Conservation (phyloP, 495 filamentous ascomycete genomes). For the Choiromyces venosus region DNA sequence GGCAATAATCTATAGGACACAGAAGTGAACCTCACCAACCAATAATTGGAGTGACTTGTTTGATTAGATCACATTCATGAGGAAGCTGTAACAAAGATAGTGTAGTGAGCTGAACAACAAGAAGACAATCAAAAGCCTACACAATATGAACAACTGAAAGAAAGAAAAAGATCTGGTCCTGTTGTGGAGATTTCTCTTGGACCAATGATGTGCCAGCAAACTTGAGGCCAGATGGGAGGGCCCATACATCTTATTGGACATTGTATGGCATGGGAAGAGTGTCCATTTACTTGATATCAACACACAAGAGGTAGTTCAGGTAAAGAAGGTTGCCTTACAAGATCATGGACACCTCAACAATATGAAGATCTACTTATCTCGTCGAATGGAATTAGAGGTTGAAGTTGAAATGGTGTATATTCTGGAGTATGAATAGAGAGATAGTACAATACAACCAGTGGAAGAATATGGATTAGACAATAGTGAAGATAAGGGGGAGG, state of each 20-base stretch:
- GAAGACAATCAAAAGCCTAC: no score
- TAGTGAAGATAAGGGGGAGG: no score
- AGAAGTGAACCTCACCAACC: not conserved
- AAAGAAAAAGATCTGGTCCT: conserved; percentile 13
- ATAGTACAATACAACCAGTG: no score
- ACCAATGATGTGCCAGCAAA: conserved; percentile 1
- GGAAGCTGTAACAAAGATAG: no score
- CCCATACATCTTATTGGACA: conserved; percentile 1
- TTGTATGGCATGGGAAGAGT: not conserved
- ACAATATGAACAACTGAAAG: not conserved
- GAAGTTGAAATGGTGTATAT: no score
- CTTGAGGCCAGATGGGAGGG: conserved; percentile 10
- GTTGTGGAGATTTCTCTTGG: conserved; percentile 4
- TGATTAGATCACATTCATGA: no score
- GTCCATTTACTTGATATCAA: not conserved
- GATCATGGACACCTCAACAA: no score
- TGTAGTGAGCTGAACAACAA: no score
- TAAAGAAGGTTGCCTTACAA: not conserved
- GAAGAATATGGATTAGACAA: no score
- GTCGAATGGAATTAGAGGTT: no score
- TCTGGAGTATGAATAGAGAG: no score
- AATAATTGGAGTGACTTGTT: conserved; percentile 13
- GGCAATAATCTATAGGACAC: not conserved
- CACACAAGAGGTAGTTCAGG: not conserved
- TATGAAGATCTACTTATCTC: no score